Conservation (phyloP, 139 green algal species). For the Chlorella sp. region DNA sequence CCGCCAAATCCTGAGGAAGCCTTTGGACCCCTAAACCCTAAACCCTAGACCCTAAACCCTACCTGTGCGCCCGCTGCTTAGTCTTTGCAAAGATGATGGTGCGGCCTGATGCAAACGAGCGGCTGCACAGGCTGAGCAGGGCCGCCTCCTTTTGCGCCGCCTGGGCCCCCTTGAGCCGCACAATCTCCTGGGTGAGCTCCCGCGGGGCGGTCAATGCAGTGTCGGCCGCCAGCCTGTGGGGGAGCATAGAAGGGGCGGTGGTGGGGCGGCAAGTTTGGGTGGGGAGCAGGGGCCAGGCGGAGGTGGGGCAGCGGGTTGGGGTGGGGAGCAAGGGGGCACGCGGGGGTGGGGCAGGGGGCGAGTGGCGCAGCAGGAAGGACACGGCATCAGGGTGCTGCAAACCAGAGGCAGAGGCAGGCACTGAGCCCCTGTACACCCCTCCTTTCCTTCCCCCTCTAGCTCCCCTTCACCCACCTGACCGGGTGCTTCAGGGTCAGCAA, state of each 20-base stretch:
- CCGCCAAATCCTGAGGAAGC: no score
- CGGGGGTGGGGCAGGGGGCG: no score
- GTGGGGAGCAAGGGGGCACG: no score
- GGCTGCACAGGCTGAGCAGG: slow-evolving; percentile 84
- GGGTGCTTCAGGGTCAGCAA: slow-evolving; percentile 85
- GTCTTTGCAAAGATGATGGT: slow-evolving; percentile 94
- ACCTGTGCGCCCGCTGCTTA: slow-evolving; percentile 90
- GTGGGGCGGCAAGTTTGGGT: no score
- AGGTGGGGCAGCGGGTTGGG: no score
- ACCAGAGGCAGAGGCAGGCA: no score
- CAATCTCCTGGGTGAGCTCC: slow-evolving; percentile 88
- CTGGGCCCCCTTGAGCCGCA: slow-evolving; percentile 77
- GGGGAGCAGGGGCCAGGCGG: no score
- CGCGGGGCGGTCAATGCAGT: slow-evolving; percentile 65
- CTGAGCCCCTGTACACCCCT: no score
- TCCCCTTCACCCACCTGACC: slow-evolving; percentile 52
- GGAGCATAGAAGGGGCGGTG: no score
- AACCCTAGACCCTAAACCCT: no score
- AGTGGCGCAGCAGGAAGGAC: no score
- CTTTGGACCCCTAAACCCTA: no score
- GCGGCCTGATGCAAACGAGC: slow-evolving; percentile 71
- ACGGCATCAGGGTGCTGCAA: background rate
- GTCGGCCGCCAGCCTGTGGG: slow-evolving; percentile 86
- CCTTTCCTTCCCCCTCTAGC: background rate
- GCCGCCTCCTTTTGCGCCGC: slow-evolving; percentile 85